Evolutionary conservation across 2,329 filamentous ascomycete genomes (phyloP), one percentile per base, ranked within the genome.

Genomic region (Stagonosporopsis vannaccii): DNA sequence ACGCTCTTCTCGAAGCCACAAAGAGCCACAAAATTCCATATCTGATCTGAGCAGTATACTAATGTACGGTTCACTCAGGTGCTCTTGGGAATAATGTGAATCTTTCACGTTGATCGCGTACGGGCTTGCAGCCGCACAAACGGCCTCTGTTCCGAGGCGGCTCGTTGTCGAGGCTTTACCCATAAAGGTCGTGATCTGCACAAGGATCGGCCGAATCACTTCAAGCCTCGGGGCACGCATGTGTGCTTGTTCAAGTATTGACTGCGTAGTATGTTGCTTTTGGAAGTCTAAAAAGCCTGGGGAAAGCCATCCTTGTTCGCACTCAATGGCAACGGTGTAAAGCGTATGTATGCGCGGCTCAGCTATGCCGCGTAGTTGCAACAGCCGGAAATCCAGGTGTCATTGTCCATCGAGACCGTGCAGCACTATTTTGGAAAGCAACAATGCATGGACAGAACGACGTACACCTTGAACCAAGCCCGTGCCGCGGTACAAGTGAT

Each of bases 151-250:
- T 12, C 13, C 22, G 17, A 20, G n/a, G 30, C 36, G 36, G 47
- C 42, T 43, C 53, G 25, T 20, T 23, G 25, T 35, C 30, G 4
- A 25, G 15, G n/a, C 47, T 51, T 51, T 51, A 15, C 4, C 48
- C 32, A 25, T 4, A 48, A 51, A 7, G 37, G 30, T n/a, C 17
- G 20, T 12, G 53, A 56, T 56, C 53, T 51, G 37, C 47, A 20
- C 53, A 43, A 43, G 47, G 53, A 22, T 42, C 19, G 23, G 19
- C 40, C 36, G 25, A 42, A 40, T 4, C 12, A n/a, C 30, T 15
- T 20, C 17, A 36, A 19, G 3, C 11, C 19, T 33, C 22, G 7
- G 13, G 13, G 30, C 30, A n/a, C 46, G 35, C 28, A 42, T 26
- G 32, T 19, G 28, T 37, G 36, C 30, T 42, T 23, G 28, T 43